Conservation (phyloP, 78 protist genomes). For the Cavenderia fasciculata region DNA sequence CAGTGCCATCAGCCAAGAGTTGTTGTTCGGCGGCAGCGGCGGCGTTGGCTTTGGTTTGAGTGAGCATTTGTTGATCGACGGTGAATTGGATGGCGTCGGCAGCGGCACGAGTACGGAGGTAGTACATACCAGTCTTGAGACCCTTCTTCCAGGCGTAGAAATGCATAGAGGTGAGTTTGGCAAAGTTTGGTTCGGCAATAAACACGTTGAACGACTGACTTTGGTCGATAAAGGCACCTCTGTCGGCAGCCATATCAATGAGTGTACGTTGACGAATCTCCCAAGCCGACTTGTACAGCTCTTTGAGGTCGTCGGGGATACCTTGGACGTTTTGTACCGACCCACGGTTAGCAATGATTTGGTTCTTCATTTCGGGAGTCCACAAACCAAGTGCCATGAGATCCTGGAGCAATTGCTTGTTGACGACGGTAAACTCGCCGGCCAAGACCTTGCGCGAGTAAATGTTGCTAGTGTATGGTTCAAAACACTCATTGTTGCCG, state of each 20-base stretch:
- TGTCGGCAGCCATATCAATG: constrained; percentile 98
- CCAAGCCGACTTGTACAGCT: constrained; percentile 98
- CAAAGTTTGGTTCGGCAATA: constrained; percentile 91
- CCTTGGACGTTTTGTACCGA: constrained; percentile 90
- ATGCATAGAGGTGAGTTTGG: constrained; percentile 98
- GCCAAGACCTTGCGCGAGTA: constrained; percentile 96
- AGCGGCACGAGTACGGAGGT: constrained; percentile 97
- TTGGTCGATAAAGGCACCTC: constrained; percentile 98
- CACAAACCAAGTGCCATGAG: constrained; percentile 93
- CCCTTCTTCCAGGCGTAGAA: constrained; percentile 98
- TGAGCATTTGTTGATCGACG: constrained; percentile 83
- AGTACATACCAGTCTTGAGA: constrained; percentile 99
- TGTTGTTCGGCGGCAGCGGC: not conserved
- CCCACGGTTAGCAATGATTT: constrained; percentile 94
- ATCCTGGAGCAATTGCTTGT: constrained; percentile 96
- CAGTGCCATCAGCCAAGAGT: not conserved
- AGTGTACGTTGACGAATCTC: constrained; percentile 94
- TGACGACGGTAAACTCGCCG: constrained; percentile 98
- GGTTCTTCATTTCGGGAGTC: constrained; percentile 85
- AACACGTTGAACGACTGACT: constrained; percentile 93
- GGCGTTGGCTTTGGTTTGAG: not conserved
- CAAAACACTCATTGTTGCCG: constrained; percentile 99
- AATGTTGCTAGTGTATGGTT: constrained; percentile 98
- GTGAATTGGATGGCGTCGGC: constrained; percentile 98
- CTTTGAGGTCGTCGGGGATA: constrained; percentile 94